Conservation (phyloP, 768 basidiomycete species). For the Psilocybe sp. region DNA sequence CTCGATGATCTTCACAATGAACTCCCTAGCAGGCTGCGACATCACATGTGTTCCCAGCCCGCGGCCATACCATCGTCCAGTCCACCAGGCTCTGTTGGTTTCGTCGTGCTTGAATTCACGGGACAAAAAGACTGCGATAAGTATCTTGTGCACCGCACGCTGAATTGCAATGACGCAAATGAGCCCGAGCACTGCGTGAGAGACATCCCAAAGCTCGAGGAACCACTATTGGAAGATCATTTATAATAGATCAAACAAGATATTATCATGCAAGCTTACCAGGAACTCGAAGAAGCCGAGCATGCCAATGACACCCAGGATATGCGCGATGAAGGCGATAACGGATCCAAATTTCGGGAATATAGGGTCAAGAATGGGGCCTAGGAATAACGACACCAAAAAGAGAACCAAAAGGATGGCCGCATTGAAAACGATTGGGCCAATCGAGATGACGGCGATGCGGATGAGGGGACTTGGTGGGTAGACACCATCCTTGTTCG, state of each 20-base stretch:
- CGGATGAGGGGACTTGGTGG: conserved; percentile 87
- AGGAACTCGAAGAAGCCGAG: conserved; percentile 96
- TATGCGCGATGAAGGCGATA: conserved; percentile 89
- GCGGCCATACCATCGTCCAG: conserved; percentile 94
- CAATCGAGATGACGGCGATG: conserved; percentile 88
- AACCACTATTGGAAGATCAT: conserved; percentile 65
- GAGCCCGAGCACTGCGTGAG: conserved; percentile 91
- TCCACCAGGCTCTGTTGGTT: conserved; percentile 99
- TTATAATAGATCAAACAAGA: conserved; percentile 11
- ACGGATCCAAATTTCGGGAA: conserved; percentile 89
- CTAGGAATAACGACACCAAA: conserved; percentile 87
- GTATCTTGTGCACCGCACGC: conserved; percentile 87
- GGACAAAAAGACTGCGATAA: conserved; percentile 91
- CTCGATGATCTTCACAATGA: conserved; percentile 96
- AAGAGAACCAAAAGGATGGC: conserved; percentile 85
- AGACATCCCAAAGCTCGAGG: conserved; percentile 87
- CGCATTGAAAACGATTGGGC: conserved; percentile 95
- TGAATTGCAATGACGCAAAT: conserved; percentile 91
- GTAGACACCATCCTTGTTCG: conserved; percentile 50
- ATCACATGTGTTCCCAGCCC: conserved; percentile 88
- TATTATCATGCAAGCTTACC: conserved; percentile 44
- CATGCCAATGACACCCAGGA: conserved; percentile 79
- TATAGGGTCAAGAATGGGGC: conserved; percentile 81
- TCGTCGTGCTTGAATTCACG: conserved; percentile 99
- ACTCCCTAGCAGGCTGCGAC: conserved; percentile 98